Conservation (phyloP, 116 monocot species). For the Dioscorea cayenensis region DNA sequence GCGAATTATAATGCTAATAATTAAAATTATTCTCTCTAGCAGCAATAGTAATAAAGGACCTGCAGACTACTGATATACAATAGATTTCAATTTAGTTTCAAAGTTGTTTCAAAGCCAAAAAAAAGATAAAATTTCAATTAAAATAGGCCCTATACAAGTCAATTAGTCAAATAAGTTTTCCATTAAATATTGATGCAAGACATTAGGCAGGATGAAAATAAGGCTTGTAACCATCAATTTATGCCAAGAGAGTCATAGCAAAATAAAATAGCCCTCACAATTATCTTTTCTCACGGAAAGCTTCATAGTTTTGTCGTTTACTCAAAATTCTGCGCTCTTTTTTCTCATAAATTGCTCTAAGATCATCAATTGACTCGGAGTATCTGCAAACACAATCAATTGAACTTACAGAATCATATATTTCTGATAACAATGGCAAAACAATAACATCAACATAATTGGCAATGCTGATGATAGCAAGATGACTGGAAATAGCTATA, state of each 20-base stretch:
- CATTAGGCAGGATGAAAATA: neutral
- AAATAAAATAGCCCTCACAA: slow-evolving; percentile 27
- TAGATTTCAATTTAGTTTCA: too few species aligned
- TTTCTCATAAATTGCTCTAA: slow-evolving; percentile 54
- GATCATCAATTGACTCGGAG: slow-evolving; percentile 79
- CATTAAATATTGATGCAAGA: too few species aligned
- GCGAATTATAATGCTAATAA: too few species aligned
- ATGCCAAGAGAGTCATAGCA: neutral
- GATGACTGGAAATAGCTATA: neutral
- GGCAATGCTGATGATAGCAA: neutral
- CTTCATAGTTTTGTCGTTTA: slow-evolving; percentile 58
- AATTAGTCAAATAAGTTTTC: too few species aligned
- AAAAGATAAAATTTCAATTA: too few species aligned
- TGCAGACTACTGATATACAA: too few species aligned
- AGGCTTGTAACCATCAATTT: neutral
- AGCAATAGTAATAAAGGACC: too few species aligned
- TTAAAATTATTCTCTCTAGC: too few species aligned
- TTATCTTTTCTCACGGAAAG: slow-evolving; percentile 78
- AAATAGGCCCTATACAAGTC: too few species aligned
- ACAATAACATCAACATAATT: neutral
- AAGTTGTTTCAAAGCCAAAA: too few species aligned
- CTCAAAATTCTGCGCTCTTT: slow-evolving; percentile 67
- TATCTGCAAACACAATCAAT: slow-evolving; percentile 37
- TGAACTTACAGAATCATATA: neutral
- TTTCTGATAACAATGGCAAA: neutral